Evolutionary conservation across 1,284 basidiomycete species (phyloP), one percentile per base, ranked within the genome.

Genomic region (Boletellus deceptivus): DNA sequence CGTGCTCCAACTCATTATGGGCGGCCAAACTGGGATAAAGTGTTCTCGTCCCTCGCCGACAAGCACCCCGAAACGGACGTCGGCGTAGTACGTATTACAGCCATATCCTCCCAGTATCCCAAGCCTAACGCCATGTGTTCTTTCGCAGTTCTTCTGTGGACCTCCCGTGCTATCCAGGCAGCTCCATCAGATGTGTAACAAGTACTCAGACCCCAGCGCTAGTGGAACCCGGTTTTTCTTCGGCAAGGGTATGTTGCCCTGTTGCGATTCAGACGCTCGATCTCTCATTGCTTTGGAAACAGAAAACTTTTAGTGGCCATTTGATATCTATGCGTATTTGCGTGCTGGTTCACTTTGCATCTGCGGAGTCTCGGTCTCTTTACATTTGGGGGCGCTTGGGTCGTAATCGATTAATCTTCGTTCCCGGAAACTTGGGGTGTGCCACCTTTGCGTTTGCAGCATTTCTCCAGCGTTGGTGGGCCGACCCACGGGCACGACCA

Each of bases 1-100:
- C 79, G 90, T 22, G 86, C 92, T 0, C 93, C 93, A 0, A 96
- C 93, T n/a, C 92, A 94, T 71, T 96, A 89, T 66, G 93, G 92
- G 22, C 74, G 93, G 50, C 92, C 92, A n/a, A 92, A 94, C 69
- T 95, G 93, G 93, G 86, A 93, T 61, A 76, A 80, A 38, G 86
- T 92, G 20, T 95, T 93, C 70, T 69, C 76, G 39, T 84, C 83
- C 9, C 80, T 95, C 46, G 76, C 75, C 2, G 82, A 87, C 63
- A 89, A 86, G 65, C 92, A 95, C 62, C 81, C 86, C 0, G 85
- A 89, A 58, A 89, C 91, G 2, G 91, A 93, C 61, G 83, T 91
- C 48, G 91, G 91, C 45, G 89, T 93, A 66, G 83, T 85, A 66
- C 52, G 79, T 74, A 11, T 16, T 16, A 29, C 34, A 34, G 13